These are phyloP conservation scores for Pelargonium cotyledonis DNA, from an alignment of 441 rosid species.

Conservation along the genomic window DNA sequence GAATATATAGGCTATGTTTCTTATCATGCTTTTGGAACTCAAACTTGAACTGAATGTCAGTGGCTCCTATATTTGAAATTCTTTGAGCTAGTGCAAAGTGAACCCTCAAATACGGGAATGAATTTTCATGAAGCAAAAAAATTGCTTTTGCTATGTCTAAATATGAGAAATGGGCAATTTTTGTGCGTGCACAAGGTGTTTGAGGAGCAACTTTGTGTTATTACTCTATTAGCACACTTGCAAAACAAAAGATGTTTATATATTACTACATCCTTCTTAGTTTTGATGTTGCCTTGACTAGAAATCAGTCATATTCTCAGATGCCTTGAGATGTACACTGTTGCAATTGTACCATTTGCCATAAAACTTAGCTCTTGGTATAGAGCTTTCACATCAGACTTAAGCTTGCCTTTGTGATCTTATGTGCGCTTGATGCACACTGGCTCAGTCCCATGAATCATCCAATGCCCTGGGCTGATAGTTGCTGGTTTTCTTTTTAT, in stretches of 20 bases:
- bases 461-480: conserved; percentile 1
- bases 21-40: neutral
- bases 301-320: neutral
- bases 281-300: neutral
- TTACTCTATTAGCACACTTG: neutral
- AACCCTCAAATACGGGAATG: neutral
- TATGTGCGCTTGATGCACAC: neutral
- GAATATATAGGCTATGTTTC: neutral
- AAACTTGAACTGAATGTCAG: neutral
- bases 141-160: conserved; percentile 1
- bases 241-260: neutral
- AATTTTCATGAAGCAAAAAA: neutral
- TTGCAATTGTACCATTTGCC: neutral
- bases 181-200: neutral
- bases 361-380: neutral
- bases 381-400: neutral
- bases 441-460: neutral
- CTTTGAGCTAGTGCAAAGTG: conserved; percentile 9
- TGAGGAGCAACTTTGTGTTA: neutral
- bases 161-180: neutral
- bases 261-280: neutral
- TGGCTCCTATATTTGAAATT: neutral
- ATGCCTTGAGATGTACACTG: neutral
- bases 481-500: neutral
- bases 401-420: conserved; percentile 1